A percentile compares a stretch with the other conserved stretches of the same genome.
Conservation (phyloP, 1,284 basidiomycete species). For the Marasmius oreades region DNA sequence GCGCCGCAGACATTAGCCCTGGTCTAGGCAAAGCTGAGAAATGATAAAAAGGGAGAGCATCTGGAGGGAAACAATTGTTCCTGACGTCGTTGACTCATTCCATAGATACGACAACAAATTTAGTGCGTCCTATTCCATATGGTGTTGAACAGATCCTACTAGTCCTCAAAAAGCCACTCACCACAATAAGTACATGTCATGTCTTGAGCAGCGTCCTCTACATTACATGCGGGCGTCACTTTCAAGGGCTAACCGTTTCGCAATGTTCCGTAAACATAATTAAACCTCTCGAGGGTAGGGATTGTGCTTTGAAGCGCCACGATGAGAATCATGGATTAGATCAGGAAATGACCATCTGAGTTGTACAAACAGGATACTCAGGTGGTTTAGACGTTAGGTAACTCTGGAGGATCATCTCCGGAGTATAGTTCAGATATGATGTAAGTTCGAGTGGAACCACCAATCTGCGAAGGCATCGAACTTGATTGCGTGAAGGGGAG, state of each 20-base stretch:
- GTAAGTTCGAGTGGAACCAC: conserved; percentile 28
- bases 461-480: conserved; percentile 11
- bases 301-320: background rate
- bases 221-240: background rate
- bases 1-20: background rate
- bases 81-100: background rate
- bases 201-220: background rate
- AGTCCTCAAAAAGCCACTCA: background rate
- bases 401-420: conserved; percentile 23
- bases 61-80: conserved; percentile 1
- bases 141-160: background rate
- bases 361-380: conserved; percentile 31
- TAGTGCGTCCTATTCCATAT: conserved; percentile 7
- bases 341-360: conserved; percentile 22
- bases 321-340: background rate
- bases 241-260: background rate
- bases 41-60: conserved; percentile 6
- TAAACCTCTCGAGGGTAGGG: background rate
- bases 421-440: conserved; percentile 33
- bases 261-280: background rate
- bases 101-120: conserved; percentile 6
- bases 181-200: background rate
- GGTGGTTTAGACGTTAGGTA: conserved; percentile 34
- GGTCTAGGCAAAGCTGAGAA: conserved; percentile 5
- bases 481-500: too few species aligned